Conservation (phyloP, 2,329 filamentous ascomycete species). For the Leptodontidium sp. region DNA sequence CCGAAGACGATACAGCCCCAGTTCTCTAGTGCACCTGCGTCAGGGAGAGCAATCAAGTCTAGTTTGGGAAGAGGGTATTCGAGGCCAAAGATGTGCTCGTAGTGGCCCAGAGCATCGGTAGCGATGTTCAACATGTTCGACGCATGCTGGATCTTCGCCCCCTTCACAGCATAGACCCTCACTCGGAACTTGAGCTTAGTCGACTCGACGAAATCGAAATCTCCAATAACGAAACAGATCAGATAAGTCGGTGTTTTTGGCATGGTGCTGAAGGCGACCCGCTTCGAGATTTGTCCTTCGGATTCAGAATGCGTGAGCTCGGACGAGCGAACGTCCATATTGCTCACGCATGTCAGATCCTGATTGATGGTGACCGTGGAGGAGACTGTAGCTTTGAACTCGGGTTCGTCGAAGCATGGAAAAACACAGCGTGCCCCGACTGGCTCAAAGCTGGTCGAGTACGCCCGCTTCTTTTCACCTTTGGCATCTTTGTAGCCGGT, state of each 20-base stretch:
- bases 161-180: conserved; percentile 68
- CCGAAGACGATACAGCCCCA: conserved; percentile 77
- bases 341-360: conserved; percentile 72
- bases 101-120: conserved; percentile 71
- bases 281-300: conserved; percentile 62
- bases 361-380: conserved; percentile 73
- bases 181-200: conserved; percentile 74
- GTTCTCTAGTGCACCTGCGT: conserved; percentile 78
- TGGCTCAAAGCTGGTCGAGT: conserved; percentile 55
- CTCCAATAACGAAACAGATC: conserved; percentile 73
- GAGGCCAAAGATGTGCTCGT: conserved; percentile 74
- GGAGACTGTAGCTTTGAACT: conserved; percentile 65
- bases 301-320: conserved; percentile 1
- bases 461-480: not conserved
- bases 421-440: conserved; percentile 72
- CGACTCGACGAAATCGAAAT: conserved; percentile 73
- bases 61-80: conserved; percentile 77
- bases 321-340: conserved; percentile 63
- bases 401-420: conserved; percentile 78
- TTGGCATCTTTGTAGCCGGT: not conserved
- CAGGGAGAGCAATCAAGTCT: conserved; percentile 78
- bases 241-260: conserved; percentile 78
- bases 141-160: conserved; percentile 31
- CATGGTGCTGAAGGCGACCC: conserved; percentile 73
- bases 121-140: conserved; percentile 62